phyloP scores from a whole-genome alignment of 164 flowering plant species.

The Aristolochia contorta region DNA sequence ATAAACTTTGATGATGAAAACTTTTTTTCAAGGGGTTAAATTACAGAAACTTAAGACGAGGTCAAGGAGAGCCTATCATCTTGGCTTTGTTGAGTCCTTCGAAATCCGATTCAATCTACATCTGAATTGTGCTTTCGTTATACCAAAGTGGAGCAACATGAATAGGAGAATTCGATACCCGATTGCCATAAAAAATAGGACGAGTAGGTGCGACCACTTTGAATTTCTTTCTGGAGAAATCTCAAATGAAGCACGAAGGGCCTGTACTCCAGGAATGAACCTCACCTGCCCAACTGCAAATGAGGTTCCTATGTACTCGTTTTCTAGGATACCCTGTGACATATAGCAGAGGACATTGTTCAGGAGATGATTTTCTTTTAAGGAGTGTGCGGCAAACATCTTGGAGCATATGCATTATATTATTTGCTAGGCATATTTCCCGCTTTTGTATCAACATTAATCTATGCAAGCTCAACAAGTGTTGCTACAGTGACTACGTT shows the following conservation, averaged over 20 bases:
- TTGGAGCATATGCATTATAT: no score
- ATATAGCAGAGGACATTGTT: background rate
- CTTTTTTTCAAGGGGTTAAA: no score
- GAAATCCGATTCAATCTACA: conserved; percentile 27
- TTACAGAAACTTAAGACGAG: no score
- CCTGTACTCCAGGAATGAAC: conserved; percentile 72
- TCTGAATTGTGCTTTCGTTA: conserved; percentile 22
- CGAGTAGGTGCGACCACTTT: conserved; percentile 76
- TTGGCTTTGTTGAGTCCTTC: conserved; percentile 21
- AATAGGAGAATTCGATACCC: conserved; percentile 60
- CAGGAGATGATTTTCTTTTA: no score
- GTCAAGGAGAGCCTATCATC: conserved; percentile 20
- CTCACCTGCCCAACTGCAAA: conserved; percentile 92
- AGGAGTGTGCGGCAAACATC: no score
- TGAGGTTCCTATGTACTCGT: conserved; percentile 74
- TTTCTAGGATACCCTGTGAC: conserved; percentile 84
- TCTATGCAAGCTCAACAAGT: no score
- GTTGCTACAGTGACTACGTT: no score
- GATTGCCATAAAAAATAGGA: conserved; percentile 69
- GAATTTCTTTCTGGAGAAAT: conserved; percentile 47
- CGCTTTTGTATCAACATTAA: no score
- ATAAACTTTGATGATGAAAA: no score
- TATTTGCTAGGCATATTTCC: no score
- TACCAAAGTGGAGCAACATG: conserved; percentile 44
- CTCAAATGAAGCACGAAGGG: conserved; percentile 57